Evolutionary conservation across 768 basidiomycete genomes (phyloP), one percentile per base, ranked within the genome.

Genomic region (Termitomyces sp.): DNA sequence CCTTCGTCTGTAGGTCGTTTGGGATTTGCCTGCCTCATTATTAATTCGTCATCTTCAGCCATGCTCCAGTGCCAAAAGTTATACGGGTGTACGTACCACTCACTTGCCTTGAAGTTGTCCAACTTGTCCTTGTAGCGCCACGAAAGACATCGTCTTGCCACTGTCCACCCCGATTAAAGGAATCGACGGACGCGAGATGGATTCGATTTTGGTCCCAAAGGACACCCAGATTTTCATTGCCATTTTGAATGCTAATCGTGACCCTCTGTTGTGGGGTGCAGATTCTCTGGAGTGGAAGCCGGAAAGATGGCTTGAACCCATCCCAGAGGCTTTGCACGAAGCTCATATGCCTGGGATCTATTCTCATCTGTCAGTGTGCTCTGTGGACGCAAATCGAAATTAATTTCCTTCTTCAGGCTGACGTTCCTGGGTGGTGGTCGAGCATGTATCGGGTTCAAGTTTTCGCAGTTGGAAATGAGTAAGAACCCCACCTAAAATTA

Each of bases 401-500:
- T 51, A 26, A 51, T 37, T 12, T 24, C 22, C 22, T 34, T 26
- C 32, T 49, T 10, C 24, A 51, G 49, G 8, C 32, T 50, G 34
- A 50, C 49, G 22, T 50, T 50, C 49, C 34, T 50, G 2, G 49
- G 49, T 2, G 49, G 49, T 10, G 49, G 49, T 36, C 49, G 49
- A 24, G 49, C 49, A 6, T 50, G 49, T 36, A 50, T 50, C 24
- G 49, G 49, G 1, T 50, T 51, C 5, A 51, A 51, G 26, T 51
- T 51, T 26, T 51, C 50, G 18, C 50, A 51, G 24, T 39, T 51
- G 50, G 50, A 51, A 51, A 51, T 51, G 50, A 51, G 50, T 51
- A 51, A n/a, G n/a, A 37, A 18, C 41, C 26, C 8, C 31, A 13
- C 24, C 24, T 24, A 20, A 27, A 27, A 24, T 27, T 12, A n/a